These are phyloP conservation scores for Micractinium sp. DNA, from an alignment of 139 green algal species.

Conservation along the genomic window DNA sequence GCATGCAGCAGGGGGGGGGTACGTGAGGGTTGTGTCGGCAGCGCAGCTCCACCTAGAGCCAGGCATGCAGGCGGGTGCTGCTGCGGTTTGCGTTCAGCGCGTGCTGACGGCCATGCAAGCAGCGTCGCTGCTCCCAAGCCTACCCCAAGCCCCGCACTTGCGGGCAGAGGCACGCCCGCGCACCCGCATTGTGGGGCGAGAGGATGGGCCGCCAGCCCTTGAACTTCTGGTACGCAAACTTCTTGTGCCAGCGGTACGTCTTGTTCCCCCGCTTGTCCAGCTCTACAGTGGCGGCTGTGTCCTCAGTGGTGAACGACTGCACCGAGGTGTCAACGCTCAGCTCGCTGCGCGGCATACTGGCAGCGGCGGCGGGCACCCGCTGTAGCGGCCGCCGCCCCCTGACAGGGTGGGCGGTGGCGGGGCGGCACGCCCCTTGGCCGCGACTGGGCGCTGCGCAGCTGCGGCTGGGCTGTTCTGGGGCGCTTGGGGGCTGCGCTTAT, in stretches of 20 bases:
- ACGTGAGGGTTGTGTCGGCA: neutral
- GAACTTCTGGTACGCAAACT: slow-evolving; percentile 38
- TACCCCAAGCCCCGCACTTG: neutral
- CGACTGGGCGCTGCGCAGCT: neutral
- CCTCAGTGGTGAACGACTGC: slow-evolving; percentile 16
- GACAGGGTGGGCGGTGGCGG: too few relatives aligned
- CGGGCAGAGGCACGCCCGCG: neutral
- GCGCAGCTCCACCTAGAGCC: neutral
- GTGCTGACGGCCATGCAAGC: neutral
- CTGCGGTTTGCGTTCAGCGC: neutral
- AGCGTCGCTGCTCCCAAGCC: neutral
- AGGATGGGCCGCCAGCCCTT: slow-evolving; percentile 26
- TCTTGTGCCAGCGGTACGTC: slow-evolving; percentile 21
- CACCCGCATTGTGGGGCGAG: slow-evolving; percentile 8
- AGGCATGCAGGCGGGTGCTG: neutral
- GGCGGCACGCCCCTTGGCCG: too few relatives aligned
- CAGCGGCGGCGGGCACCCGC: too few relatives aligned
- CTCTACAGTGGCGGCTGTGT: neutral
- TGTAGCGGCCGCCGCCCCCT: neutral
- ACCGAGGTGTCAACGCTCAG: neutral
- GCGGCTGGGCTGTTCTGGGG: neutral
- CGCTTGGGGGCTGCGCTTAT: neutral
- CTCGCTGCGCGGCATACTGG: slow-evolving; percentile 11
- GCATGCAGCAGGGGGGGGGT: too few relatives aligned
- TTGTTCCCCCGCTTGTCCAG: neutral